Conservation (phyloP, 2,329 filamentous ascomycete genomes). For the Clarireedia homoeocarpa region DNA sequence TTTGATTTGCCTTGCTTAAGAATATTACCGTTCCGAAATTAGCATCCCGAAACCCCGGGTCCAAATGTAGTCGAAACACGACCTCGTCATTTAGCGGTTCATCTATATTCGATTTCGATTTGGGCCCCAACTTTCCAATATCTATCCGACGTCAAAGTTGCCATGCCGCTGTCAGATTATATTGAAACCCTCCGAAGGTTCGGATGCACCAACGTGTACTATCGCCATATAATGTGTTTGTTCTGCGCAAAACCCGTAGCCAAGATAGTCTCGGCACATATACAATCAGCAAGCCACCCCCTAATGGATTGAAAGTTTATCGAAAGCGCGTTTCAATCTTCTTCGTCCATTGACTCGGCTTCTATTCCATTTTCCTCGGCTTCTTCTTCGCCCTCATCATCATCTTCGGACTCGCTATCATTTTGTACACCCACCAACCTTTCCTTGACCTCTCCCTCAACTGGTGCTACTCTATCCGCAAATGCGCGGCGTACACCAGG, state of each 20-base stretch:
- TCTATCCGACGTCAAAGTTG: slow-evolving; percentile 6
- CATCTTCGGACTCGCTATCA: slow-evolving; percentile 46
- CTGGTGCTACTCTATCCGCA: slow-evolving; percentile 57
- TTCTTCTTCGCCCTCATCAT: slow-evolving; percentile 52
- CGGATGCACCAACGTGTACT: neutral
- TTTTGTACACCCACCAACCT: slow-evolving; percentile 67
- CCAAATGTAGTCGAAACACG: too few species aligned
- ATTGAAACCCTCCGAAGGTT: neutral
- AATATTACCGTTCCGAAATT: too few species aligned
- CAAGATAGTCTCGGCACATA: neutral
- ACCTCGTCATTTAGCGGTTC: too few species aligned
- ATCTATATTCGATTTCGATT: too few species aligned
- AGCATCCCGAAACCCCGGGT: too few species aligned
- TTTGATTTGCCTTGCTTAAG: too few species aligned
- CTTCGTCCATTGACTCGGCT: slow-evolving; percentile 50
- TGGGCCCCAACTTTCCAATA: slow-evolving; percentile 1
- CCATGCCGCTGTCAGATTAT: neutral
- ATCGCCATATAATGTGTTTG: too few species aligned
- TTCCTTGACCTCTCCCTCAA: slow-evolving; percentile 61
- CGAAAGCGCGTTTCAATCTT: slow-evolving; percentile 29
- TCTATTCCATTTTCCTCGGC: slow-evolving; percentile 43
- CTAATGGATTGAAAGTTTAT: neutral
- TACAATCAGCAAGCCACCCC: neutral
- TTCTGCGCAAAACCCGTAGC: too few species aligned
- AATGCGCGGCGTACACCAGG: slow-evolving; percentile 78